Evolutionary conservation across 768 basidiomycete species (phyloP), one percentile per base, ranked within the genome.

Genomic region (Trametes punicea): DNA sequence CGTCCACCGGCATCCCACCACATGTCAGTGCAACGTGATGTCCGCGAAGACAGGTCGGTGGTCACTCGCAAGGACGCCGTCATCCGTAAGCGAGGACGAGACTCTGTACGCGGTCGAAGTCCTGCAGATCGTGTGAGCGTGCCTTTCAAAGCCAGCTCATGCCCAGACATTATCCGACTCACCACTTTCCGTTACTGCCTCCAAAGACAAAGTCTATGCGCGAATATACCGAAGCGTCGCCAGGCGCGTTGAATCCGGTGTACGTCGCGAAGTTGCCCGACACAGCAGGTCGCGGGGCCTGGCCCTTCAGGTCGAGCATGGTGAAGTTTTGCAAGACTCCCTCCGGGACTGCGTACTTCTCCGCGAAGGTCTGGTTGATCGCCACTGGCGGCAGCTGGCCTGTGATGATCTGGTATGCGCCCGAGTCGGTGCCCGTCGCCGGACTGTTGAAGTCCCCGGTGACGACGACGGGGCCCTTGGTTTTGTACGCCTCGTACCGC

Each of bases 401-500:
- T 0, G 80, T 81, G 46, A 75, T 68, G 53, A 82, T 78, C 18
- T 71, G 65, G 66, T 83, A 83, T 9, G 80, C 82, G 23, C 75
- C 77, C 0, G 77, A 74, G 61, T 78, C 77, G 3, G 59, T 48
- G 6, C 80, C 81, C 1, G 63, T 70, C 4, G 75, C 71, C 5
- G 74, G 71, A 62, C 80, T 81, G 60, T 83, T 83, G 61, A 83
- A 81, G 67, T 83, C 81, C 0, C 81, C 82, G 0, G 74, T 73
- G 57, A 83, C 64, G 56, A 83, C 59, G 2, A 83, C 77, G 0
- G 80, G 76, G 1, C 65, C 66, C 8, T 56, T 57, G 3, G 73
- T 73, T 13, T 63, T 71, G 26, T 68, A 65, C 2, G 78, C 78
- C 62, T 82, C 82, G 62, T 74, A 80, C 13, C 74, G 70, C 5